phyloP scores from a whole-genome alignment of 1,284 basidiomycete species.

The Ustilago lituana region DNA sequence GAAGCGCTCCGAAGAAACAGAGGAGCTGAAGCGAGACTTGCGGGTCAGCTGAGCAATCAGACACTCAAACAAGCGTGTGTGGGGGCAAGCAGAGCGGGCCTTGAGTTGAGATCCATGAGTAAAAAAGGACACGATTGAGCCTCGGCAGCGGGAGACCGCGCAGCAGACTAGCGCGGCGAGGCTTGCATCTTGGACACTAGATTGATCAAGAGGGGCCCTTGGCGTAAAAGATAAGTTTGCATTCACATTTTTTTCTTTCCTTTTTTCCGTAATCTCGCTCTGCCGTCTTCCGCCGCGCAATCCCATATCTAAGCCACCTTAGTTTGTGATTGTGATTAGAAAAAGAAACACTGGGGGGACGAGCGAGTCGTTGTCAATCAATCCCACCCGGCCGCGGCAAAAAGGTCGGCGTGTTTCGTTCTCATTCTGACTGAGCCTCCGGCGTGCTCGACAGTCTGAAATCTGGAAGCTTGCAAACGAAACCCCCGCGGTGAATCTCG shows the following conservation, averaged over 20 bases:
- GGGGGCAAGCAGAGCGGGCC: background rate
- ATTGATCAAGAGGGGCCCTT: background rate
- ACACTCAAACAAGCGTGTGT: constrained; percentile 4
- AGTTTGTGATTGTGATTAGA: constrained; percentile 2
- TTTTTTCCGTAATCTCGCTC: constrained; percentile 24
- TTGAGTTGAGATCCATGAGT: background rate
- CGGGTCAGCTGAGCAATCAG: constrained; percentile 24
- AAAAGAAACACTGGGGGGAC: no score
- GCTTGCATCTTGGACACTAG: constrained; percentile 2
- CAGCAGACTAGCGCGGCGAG: constrained; percentile 19
- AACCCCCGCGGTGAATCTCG: no score
- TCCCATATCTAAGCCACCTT: constrained; percentile 4
- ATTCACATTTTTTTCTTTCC: constrained; percentile 10
- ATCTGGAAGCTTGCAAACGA: no score
- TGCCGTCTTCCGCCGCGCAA: constrained; percentile 14
- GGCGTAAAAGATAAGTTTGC: constrained; percentile 11
- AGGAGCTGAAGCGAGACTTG: background rate
- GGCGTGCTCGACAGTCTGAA: background rate
- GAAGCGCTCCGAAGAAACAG: background rate
- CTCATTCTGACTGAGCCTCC: background rate
- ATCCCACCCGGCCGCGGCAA: background rate
- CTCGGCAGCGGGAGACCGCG: constrained; percentile 10
- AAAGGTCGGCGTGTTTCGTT: background rate
- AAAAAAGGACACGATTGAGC: no score
- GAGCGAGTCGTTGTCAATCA: background rate